Base-by-base conservation (phyloP, 805 yeast species). In the Cyberlindnera samutprakarnensis region DNA sequence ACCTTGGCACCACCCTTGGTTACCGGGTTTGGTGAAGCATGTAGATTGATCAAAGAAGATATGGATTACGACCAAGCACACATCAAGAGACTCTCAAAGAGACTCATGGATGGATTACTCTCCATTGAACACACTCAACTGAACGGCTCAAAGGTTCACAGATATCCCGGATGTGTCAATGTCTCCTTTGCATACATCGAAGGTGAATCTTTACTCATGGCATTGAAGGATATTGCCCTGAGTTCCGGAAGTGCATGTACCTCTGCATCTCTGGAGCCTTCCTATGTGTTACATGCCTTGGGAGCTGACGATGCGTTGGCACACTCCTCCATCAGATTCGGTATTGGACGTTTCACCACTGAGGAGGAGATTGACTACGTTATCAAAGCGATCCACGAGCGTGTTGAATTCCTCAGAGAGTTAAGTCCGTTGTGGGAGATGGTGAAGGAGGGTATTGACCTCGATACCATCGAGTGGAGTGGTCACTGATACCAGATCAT, bases 301-400 rank as follows among this genome's bases (percentile, higher is more conserved):
- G 98, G 98, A 34, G 96, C 95, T 12, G 97, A 90, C 59, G 98
- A 92, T 54, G 96, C 96, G 5, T 68, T 92, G 49, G 98, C 98
- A 4, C 98, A 92, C 61, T 87, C 96, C n/a, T 84, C 95, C 17
- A 92, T 92, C 51, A 75, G 98, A 57, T 92, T 92, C 49, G 98
- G 98, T 45, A 75, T 92, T 52, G 97, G 98, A 39, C 72, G 98
- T 56, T 92, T 90, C 62, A 90, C 97, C 31, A 92, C 98, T 12
- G 96, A 88, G 49, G 94, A 75, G 31, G 98, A 92, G 62, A 74
- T 92, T 33, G 97, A 92, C 55, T 92, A 88, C 54, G 98, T 92
- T 30, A 70, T 92, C 43, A 67, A 80, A 37, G 95, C 96, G 11
- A 85, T 92, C 37, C 68, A 75, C 35, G 88, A 85, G 56, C 76